Evolutionary conservation across 1,139 yeast species (phyloP), one percentile per base, ranked within the genome.

Genomic region (Taphrina flavorubra): DNA sequence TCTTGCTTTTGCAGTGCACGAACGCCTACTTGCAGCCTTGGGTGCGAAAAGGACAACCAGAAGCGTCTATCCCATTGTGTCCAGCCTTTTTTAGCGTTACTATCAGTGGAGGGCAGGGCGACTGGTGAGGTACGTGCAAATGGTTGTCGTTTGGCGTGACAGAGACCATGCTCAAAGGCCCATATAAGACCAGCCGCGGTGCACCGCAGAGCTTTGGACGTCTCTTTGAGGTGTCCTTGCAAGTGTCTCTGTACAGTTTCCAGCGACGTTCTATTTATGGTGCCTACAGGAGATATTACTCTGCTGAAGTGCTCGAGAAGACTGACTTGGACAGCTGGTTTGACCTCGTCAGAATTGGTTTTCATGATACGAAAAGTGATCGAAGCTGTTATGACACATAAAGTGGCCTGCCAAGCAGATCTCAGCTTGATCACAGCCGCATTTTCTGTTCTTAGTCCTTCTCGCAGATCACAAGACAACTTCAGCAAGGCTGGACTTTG

Each of bases 181-280:
- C 66, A 62, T 6, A 62, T 16, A 2, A 62, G 44, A 8, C 66
- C 66, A 4, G 51, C 66, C 11, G 66, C 66, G 13, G 66, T 51
- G 16, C 37, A 18, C 13, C 44, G 63, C 6, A 13, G 10, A 20
- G 31, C 2, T 1, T 7, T 18, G 6, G 36, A 20, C 6, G 31
- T 8, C 6, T 18, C n/a, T 2, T n/a, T 1, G 36, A 25, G n/a
- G 7, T 49, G 53, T 20, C 6, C 36, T 11, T 49, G 36, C 31
- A 39, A 18, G 18, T 8, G 20, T 13, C 44, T 42, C 18, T 44
- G 40, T 10, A 60, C 37, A 11, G 65, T 49, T 6, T 37, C 57
- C 18, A 37, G 5, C 10, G 36, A 10, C 57, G 14, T 39, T 13
- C 65, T 36, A 13, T 60, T 49, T 11, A 49, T 18, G 7, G 42